Evolutionary conservation across 1,284 basidiomycete genomes (phyloP).

Genomic region (Puccinia polysora): DNA sequence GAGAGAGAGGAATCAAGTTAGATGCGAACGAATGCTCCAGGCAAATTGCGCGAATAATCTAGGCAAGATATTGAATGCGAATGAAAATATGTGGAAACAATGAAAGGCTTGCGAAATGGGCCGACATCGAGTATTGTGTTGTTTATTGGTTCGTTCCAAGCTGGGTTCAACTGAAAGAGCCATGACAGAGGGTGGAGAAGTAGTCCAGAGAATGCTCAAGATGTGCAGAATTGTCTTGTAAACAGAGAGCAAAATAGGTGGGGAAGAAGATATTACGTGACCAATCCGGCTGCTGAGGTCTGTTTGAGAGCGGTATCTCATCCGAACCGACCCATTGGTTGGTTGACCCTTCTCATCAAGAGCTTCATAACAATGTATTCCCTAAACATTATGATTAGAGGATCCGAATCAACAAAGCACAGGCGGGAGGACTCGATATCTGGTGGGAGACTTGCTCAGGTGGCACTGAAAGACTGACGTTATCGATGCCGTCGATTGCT

Average conservation of each 20-base stretch:
- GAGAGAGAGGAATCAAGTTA: constrained; percentile 17
- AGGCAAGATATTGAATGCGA: not conserved
- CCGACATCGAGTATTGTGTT: constrained; percentile 67
- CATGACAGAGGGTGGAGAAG: not conserved
- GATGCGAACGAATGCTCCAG: not conserved
- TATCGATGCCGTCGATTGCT: constrained; percentile 91
- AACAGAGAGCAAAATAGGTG: not conserved
- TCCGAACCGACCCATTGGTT: constrained; percentile 57
- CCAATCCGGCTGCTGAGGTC: constrained; percentile 76
- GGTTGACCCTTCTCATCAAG: constrained; percentile 49
- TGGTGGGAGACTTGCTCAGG: no score
- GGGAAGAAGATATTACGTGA: constrained; percentile 49
- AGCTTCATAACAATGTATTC: constrained; percentile 67
- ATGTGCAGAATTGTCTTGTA: not conserved
- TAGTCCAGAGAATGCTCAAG: not conserved
- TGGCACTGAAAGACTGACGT: constrained; percentile 57
- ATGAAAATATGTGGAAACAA: not conserved
- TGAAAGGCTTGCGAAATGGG: constrained; percentile 37
- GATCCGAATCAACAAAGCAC: not conserved
- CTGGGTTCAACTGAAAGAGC: constrained; percentile 64
- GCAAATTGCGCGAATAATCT: not conserved
- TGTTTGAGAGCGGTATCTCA: constrained; percentile 68
- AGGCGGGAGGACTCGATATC: not conserved
- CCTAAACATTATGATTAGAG: not conserved
- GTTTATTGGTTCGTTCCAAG: constrained; percentile 76